These are phyloP conservation scores for Abrus pulchellus DNA, from an alignment of 306 rosid species.

Conservation along the genomic window DNA sequence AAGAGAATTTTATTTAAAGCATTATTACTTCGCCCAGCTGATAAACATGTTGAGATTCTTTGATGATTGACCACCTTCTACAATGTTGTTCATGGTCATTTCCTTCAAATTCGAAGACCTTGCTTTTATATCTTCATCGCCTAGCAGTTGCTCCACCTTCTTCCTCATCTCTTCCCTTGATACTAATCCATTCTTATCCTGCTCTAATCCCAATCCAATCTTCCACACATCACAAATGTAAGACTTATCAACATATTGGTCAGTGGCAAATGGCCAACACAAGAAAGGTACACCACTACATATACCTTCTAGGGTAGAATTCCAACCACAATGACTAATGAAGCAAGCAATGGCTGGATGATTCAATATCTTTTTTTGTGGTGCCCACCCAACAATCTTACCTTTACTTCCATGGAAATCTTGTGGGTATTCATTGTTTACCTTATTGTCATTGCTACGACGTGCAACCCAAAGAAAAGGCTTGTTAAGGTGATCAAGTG, in stretches of 20 bases:
- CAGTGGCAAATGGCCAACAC: slow-evolving; percentile 42
- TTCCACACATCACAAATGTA: slow-evolving; percentile 53
- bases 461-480: slow-evolving; percentile 52
- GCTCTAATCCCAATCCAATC: slow-evolving; percentile 38
- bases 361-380: slow-evolving; percentile 52
- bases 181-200: slow-evolving; percentile 41
- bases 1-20: too few species aligned
- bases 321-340: slow-evolving; percentile 69
- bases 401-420: slow-evolving; percentile 48
- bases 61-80: slow-evolving; percentile 34
- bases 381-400: slow-evolving; percentile 52
- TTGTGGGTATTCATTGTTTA: slow-evolving; percentile 28
- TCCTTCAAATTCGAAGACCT: slow-evolving; percentile 38
- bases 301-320: slow-evolving; percentile 55
- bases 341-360: slow-evolving; percentile 55
- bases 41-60: slow-evolving; percentile 30
- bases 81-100: neutral
- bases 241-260: slow-evolving; percentile 27
- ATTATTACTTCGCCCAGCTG: slow-evolving; percentile 15
- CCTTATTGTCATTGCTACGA: slow-evolving; percentile 10
- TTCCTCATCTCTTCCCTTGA: slow-evolving; percentile 40
- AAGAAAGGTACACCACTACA: slow-evolving; percentile 52
- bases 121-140: slow-evolving; percentile 17
- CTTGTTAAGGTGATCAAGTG: slow-evolving; percentile 39
- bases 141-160: slow-evolving; percentile 41